phyloP scores from a whole-genome alignment of 192 early-diverging fungal genomes.

The Endogone sp. region DNA sequence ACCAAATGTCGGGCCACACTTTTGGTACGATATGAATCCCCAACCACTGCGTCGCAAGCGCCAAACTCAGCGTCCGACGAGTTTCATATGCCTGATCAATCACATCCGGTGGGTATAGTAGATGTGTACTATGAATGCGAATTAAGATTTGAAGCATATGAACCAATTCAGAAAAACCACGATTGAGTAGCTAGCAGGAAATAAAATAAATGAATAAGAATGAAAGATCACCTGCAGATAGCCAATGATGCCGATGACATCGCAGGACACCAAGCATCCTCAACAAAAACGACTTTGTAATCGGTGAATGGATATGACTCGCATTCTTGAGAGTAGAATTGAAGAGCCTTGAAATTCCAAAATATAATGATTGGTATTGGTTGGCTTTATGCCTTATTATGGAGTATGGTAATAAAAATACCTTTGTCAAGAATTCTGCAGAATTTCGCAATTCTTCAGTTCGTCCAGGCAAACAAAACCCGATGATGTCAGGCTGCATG shows the following conservation, averaged over 20 bases:
- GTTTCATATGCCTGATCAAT: slow-evolving; percentile 92
- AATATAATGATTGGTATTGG: too few relatives aligned
- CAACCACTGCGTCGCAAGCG: slow-evolving; percentile 92
- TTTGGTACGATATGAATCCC: slow-evolving; percentile 76
- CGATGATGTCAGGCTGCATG: slow-evolving; percentile 51
- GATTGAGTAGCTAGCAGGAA: too few relatives aligned
- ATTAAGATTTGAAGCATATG: neutral
- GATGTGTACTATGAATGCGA: slow-evolving; percentile 19
- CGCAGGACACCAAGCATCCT: slow-evolving; percentile 63
- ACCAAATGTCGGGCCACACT: slow-evolving; percentile 84
- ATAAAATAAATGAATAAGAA: too few relatives aligned
- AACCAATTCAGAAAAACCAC: too few relatives aligned
- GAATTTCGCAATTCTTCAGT: slow-evolving; percentile 60
- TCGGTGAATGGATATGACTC: slow-evolving; percentile 84
- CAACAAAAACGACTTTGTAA: slow-evolving; percentile 88
- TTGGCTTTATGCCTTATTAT: too few relatives aligned
- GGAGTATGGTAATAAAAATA: too few relatives aligned
- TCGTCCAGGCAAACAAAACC: slow-evolving; percentile 62
- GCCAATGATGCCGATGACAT: slow-evolving; percentile 77
- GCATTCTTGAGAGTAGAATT: slow-evolving; percentile 83
- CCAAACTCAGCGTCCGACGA: slow-evolving; percentile 61
- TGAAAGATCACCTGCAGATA: slow-evolving; percentile 54
- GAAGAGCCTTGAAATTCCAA: slow-evolving; percentile 61
- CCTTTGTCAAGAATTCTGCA: slow-evolving; percentile 54
- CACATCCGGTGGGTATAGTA: slow-evolving; percentile 68